Evolutionary conservation across 352 stramenopile genomes (phyloP), one percentile per base, ranked within the genome.

Genomic region (Pythium aphanidermatum): DNA sequence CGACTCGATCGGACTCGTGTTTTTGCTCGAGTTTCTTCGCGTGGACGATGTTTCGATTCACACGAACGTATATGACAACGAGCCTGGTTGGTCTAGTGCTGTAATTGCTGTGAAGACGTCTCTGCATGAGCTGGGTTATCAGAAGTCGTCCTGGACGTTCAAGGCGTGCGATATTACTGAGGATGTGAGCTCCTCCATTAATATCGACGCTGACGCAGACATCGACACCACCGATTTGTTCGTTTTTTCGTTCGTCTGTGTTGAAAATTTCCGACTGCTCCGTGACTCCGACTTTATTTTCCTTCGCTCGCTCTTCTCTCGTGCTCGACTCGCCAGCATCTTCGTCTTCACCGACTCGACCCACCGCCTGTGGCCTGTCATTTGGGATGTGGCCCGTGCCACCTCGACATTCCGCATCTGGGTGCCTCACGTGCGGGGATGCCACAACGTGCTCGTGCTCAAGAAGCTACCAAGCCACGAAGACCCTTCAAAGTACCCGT

Each of bases 331-430:
- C 2, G 65, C 57, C 29, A 82, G 69, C 46, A 60, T 65, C 35
- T 83, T 87, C 23, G 55, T 84, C 33, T 87, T 83, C 46, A 82
- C 63, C 11, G 74, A 87, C 51, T 84, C 72, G 32, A 87, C 75
- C 4, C 75, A 87, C 62, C 72, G 75, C 8, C 54, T 87, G 21
- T 87, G 75, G 75, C 72, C 72, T 9, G 47, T 67, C 25, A 80
- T 86, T 36, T 72, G 62, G 36, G 47, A 68, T 4, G 62, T 85
- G 23, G 68, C 70, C 11, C 45, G 55, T 5, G 31, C 61, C 17
- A 56, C 58, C 1, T 35, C 51, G 12, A 43, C 21, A 8, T 87
- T 87, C 42, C 67, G 68, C 8, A 48, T 80, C 10, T 85, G 68
- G 65, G 73, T 67, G 2, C 75, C 75, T 4, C 74, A 79, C 38